Conservation (phyloP, 768 basidiomycete species). For the Tylopilus sp. region DNA sequence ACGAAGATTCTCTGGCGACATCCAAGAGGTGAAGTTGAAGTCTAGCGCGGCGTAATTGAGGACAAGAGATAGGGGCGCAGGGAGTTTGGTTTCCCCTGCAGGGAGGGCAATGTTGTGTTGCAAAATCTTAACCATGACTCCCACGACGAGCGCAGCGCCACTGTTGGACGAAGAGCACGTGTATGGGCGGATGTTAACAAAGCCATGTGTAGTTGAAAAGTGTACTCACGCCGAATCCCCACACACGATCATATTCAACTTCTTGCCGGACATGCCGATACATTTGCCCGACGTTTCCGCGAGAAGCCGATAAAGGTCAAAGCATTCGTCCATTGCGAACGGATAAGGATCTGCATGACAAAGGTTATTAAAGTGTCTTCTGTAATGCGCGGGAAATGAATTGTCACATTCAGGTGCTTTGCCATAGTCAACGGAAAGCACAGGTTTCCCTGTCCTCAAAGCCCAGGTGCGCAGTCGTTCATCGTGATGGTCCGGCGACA, state of each 20-base stretch:
- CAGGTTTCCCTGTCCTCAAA: conserved; percentile 66
- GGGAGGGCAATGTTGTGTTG: conserved; percentile 48
- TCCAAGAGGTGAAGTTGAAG: conserved; percentile 99
- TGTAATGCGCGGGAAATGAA: conserved; percentile 1
- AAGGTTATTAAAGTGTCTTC: background rate
- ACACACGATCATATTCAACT: conserved; percentile 72
- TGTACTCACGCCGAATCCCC: conserved; percentile 95
- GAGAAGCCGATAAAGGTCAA: conserved; percentile 82
- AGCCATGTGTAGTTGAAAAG: background rate
- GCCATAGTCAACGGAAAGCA: conserved; percentile 89
- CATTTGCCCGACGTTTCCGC: conserved; percentile 74
- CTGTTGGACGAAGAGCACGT: conserved; percentile 39
- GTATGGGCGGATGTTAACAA: conserved; percentile 5
- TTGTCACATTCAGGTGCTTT: conserved; percentile 92
- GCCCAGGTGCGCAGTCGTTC: conserved; percentile 91
- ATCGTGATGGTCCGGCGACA: conserved; percentile 96
- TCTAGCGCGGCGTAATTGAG: conserved; percentile 91
- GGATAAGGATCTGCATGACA: conserved; percentile 82
- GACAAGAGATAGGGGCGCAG: conserved; percentile 76
- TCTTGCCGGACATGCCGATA: conserved; percentile 86
- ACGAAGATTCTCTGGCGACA: conserved; percentile 78
- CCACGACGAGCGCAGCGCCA: conserved; percentile 83
- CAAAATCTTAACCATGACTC: conserved; percentile 80
- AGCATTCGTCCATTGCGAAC: conserved; percentile 92
- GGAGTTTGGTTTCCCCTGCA: conserved; percentile 43